Evolutionary conservation across 441 rosid genomes (phyloP).

Genomic region (Macaranga tanarius): DNA sequence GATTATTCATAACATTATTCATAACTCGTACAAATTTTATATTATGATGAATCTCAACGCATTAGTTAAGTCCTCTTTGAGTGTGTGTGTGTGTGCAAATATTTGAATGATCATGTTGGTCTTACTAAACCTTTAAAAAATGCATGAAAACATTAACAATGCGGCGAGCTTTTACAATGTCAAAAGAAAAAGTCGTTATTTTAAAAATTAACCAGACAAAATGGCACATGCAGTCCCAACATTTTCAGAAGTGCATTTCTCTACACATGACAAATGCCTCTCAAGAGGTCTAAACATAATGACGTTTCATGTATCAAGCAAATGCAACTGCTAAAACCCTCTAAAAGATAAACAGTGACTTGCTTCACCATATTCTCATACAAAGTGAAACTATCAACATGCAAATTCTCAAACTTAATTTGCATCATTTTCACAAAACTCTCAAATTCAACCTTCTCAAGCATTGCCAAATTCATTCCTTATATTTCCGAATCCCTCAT

Average conservation of each 20-base stretch:
- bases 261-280: background rate
- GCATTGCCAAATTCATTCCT: background rate
- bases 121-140: background rate
- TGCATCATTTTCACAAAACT: background rate
- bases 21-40: background rate
- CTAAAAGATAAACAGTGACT: background rate
- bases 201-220: background rate
- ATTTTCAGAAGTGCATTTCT: background rate
- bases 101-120: background rate
- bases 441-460: background rate
- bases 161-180: background rate
- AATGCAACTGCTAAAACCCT: background rate
- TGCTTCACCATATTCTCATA: background rate
- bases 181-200: background rate
- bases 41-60: background rate
- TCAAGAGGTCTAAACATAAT: background rate
- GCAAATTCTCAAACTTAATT: background rate
- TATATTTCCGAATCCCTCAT: background rate
- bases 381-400: background rate
- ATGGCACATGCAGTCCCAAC: background rate
- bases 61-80: background rate
- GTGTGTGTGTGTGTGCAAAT: too few relatives aligned
- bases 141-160: background rate
- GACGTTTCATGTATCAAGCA: background rate
- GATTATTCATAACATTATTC: background rate